phyloP scores from a whole-genome alignment of 2,329 filamentous ascomycete genomes.

The Furcasterigmium sp. region DNA sequence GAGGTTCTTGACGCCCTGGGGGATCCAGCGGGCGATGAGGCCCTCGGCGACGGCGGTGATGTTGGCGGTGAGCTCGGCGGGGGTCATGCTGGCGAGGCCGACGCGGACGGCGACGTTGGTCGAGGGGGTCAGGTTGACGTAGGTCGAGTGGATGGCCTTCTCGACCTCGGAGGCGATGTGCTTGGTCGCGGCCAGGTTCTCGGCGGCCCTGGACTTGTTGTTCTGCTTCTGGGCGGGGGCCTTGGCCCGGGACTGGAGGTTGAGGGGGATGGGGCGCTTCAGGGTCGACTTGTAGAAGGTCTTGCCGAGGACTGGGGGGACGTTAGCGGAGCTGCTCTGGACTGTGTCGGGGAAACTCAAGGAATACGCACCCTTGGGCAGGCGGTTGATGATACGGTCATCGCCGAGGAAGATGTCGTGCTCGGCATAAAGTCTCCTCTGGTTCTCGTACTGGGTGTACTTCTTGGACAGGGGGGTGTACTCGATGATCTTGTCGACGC shows the following conservation, averaged over 20 bases:
- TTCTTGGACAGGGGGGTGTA: constrained; percentile 74
- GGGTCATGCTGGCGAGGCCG: constrained; percentile 67
- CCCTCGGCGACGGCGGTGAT: constrained; percentile 64
- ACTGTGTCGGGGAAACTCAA: not conserved
- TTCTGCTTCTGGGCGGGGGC: constrained; percentile 38
- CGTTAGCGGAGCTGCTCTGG: no score
- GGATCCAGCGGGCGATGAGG: constrained; percentile 73
- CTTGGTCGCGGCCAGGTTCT: constrained; percentile 48
- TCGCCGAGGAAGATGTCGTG: constrained; percentile 95
- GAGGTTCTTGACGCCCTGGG: constrained; percentile 84
- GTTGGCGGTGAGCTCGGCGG: constrained; percentile 77
- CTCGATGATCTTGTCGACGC: constrained; percentile 74
- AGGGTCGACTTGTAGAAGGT: constrained; percentile 79
- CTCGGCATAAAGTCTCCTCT: constrained; percentile 75
- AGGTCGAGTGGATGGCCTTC: constrained; percentile 68
- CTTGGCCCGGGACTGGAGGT: constrained; percentile 57
- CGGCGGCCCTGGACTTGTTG: constrained; percentile 50
- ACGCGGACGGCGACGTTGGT: constrained; percentile 78
- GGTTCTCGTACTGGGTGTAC: constrained; percentile 83
- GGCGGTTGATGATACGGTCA: constrained; percentile 69
- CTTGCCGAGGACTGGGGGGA: constrained; percentile 75
- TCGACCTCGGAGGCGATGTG: constrained; percentile 78
- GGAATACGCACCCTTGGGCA: constrained; percentile 29
- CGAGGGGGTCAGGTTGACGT: constrained; percentile 73
- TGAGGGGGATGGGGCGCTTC: constrained; percentile 84